A percentile compares a stretch with the other conserved stretches of the same genome.
Evolutionary conservation across 148 eudicot species (phyloP).

Genomic region (Cornus suecica): DNA sequence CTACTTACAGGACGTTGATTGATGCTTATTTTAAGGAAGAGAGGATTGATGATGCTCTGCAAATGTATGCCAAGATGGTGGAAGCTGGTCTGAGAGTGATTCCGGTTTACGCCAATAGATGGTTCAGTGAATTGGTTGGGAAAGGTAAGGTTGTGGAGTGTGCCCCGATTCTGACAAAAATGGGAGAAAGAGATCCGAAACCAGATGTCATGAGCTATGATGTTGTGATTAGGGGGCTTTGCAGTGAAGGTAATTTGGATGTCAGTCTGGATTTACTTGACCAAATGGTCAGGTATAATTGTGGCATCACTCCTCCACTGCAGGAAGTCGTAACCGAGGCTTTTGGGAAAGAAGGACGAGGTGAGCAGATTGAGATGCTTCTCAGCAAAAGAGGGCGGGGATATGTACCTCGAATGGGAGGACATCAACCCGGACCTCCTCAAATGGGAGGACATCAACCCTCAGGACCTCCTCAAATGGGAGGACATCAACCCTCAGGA

Average conservation of each 20-base stretch:
- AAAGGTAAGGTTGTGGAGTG: slow-evolving; percentile 56
- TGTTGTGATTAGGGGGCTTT: slow-evolving; percentile 67
- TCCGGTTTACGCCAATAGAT: slow-evolving; percentile 65
- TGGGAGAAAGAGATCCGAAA: slow-evolving; percentile 76
- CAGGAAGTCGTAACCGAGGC: slow-evolving; percentile 43
- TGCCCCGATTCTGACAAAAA: slow-evolving; percentile 52
- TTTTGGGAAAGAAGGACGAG: slow-evolving; percentile 59
- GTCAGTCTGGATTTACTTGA: slow-evolving; percentile 29
- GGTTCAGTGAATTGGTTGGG: slow-evolving; percentile 61
- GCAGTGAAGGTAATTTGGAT: slow-evolving; percentile 41
- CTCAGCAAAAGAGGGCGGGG: slow-evolving; percentile 39
- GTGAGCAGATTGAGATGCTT: slow-evolving; percentile 50
- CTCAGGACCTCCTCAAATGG: slow-evolving; percentile 12
- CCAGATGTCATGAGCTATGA: slow-evolving; percentile 73
- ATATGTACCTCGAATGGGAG: slow-evolving; percentile 33
- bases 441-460: too few relatives aligned
- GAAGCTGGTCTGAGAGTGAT: slow-evolving; percentile 76
- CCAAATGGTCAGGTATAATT: slow-evolving; percentile 48
- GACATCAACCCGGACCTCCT: slow-evolving; percentile 24
- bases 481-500: too few relatives aligned
- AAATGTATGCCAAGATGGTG: slow-evolving; percentile 64
- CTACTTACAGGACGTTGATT: slow-evolving; percentile 67
- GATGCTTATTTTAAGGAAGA: slow-evolving; percentile 65
- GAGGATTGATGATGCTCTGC: slow-evolving; percentile 57
- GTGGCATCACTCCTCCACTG: slow-evolving; percentile 50